Conservation (phyloP, 2,329 filamentous ascomycete genomes). For the Cladosporium sp. region DNA sequence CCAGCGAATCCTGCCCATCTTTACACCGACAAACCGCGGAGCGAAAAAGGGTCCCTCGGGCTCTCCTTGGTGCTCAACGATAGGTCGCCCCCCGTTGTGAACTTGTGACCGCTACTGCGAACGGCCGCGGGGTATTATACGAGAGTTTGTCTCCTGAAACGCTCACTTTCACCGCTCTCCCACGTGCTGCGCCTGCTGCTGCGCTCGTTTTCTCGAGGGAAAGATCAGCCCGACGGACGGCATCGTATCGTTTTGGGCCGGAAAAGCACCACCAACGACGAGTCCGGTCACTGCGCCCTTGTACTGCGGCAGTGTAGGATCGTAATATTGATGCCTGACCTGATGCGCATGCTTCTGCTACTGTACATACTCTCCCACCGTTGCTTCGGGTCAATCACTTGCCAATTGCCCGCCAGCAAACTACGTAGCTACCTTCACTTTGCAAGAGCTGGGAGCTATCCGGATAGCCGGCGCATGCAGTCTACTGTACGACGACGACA, state of each 20-base stretch:
- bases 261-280: not conserved
- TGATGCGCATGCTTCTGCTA: not conserved
- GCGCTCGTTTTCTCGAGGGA: not conserved
- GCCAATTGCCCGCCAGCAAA: not conserved
- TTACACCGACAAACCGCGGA: constrained; percentile 8
- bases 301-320: constrained; percentile 1
- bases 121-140: constrained; percentile 14
- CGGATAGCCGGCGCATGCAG: constrained; percentile 14
- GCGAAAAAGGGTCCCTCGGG: not conserved
- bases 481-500: not conserved
- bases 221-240: not conserved
- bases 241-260: not conserved
- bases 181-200: constrained; percentile 7
- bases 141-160: constrained; percentile 12
- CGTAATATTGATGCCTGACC: constrained; percentile 1
- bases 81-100: constrained; percentile 1
- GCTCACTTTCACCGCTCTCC: constrained; percentile 6
- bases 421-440: not conserved
- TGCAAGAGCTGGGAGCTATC: not conserved
- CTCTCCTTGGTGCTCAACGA: not conserved
- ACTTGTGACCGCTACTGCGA: constrained; percentile 5
- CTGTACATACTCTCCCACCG: not conserved
- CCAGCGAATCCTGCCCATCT: not conserved
- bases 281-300: not conserved
- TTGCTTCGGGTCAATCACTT: not conserved